Percentiles rank a stretch among this genome's conserved stretches.
Conservation (phyloP, 306 rosid species). For the Trifolium repens region DNA sequence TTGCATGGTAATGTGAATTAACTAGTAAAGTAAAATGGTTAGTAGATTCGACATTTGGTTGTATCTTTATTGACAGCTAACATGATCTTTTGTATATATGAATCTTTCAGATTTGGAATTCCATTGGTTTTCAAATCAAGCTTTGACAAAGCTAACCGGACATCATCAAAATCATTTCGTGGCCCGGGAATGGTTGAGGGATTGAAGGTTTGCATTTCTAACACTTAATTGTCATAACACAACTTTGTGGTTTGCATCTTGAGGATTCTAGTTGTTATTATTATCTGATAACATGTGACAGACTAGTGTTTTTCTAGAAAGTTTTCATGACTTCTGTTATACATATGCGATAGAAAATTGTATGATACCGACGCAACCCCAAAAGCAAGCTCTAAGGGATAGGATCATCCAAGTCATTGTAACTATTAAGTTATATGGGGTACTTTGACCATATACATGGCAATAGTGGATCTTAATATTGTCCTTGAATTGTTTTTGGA, state of each 20-base stretch:
- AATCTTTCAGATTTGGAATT: constrained; percentile 75
- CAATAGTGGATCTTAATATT: constrained; percentile 10
- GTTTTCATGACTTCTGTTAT: constrained; percentile 1
- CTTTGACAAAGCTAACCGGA: constrained; percentile 95
- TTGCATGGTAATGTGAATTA: neutral
- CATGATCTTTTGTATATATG: constrained; percentile 25
- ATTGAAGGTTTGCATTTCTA: constrained; percentile 63
- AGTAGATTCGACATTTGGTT: neutral
- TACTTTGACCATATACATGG: constrained; percentile 1
- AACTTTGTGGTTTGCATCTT: constrained; percentile 31
- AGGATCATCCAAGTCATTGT: neutral
- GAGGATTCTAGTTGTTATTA: constrained; percentile 34
- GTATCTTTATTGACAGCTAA: constrained; percentile 30
- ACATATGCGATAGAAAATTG: neutral
- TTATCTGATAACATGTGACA: neutral
- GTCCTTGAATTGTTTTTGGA: neutral
- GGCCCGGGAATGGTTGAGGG: constrained; percentile 96
- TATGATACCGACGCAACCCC: neutral
- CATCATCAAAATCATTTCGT: constrained; percentile 92
- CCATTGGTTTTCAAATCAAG: constrained; percentile 95
- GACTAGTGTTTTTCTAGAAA: too few relatives aligned
- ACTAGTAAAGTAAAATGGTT: neutral
- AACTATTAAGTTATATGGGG: neutral
- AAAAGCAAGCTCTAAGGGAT: neutral
- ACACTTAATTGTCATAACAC: constrained; percentile 29